phyloP scores from a whole-genome alignment of 495 filamentous ascomycete genomes.

The Ascodesmis nigricans region DNA sequence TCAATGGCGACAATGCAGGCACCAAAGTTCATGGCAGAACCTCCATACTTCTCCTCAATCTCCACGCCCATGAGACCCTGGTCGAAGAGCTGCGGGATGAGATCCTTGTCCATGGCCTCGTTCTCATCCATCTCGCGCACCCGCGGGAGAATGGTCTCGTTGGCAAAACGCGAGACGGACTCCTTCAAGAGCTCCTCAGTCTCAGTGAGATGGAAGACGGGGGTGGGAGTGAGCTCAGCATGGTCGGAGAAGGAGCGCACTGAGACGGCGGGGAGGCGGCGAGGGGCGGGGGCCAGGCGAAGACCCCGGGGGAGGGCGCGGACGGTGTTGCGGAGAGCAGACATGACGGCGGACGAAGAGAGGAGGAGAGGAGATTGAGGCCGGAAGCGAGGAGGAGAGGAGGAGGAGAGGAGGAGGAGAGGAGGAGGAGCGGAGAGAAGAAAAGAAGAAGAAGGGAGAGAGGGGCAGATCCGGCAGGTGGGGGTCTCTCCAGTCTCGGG shows the following conservation, averaged over 20 bases:
- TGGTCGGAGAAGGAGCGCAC: slow-evolving; percentile 14
- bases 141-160: slow-evolving; percentile 70
- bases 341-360: too few relatives aligned
- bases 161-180: slow-evolving; percentile 72
- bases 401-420: too few relatives aligned
- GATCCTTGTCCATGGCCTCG: slow-evolving; percentile 68
- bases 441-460: too few relatives aligned
- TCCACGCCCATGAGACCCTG: slow-evolving; percentile 95
- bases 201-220: slow-evolving; percentile 83
- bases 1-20: slow-evolving; percentile 89
- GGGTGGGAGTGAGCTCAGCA: slow-evolving; percentile 47
- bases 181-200: slow-evolving; percentile 76
- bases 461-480: too few relatives aligned
- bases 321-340: too few relatives aligned
- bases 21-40: slow-evolving; percentile 97
- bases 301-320: too few relatives aligned
- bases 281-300: slow-evolving; percentile 4
- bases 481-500: too few relatives aligned
- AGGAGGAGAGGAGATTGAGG: too few relatives aligned
- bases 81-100: slow-evolving; percentile 89
- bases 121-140: slow-evolving; percentile 96
- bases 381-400: too few relatives aligned
- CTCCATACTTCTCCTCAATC: slow-evolving; percentile 90
- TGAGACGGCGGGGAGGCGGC: slow-evolving; percentile 9
- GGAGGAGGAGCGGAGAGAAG: too few relatives aligned